A percentile compares a stretch with the other conserved stretches of the same genome.
phyloP scores from a whole-genome alignment of 1,139 yeast genomes.

The Lodderomyces pseudojiufengensis region DNA sequence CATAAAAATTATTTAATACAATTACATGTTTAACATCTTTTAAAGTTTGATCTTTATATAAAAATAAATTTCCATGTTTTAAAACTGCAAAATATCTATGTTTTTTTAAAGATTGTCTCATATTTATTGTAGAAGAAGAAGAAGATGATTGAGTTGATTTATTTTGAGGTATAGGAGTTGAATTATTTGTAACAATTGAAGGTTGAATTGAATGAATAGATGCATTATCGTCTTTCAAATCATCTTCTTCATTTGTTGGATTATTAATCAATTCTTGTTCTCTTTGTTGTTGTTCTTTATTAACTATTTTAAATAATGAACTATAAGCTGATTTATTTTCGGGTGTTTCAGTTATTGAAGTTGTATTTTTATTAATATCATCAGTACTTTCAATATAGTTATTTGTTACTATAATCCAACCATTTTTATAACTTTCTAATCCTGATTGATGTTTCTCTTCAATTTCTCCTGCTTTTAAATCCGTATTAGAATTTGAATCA shows the following conservation, averaged over 20 bases:
- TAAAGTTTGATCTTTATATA: conserved; percentile 67
- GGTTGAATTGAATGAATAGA: conserved; percentile 3
- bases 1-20: conserved; percentile 65
- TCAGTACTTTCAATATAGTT: conserved; percentile 57
- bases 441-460: conserved; percentile 61
- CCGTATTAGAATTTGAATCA: conserved; percentile 13
- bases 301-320: conserved; percentile 54
- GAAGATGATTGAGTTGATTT: conserved; percentile 3
- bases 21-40: conserved; percentile 75
- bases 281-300: conserved; percentile 6
- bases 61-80: conserved; percentile 81
- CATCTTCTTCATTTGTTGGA: conserved; percentile 2
- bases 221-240: background rate
- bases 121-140: too few species aligned
- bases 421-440: conserved; percentile 61
- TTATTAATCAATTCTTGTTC: conserved; percentile 10
- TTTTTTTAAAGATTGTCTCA: conserved; percentile 34
- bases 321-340: conserved; percentile 56
- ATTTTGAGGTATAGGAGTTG: conserved; percentile 7
- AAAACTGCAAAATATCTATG: conserved; percentile 65
- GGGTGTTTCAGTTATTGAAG: conserved; percentile 33
- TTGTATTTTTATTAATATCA: conserved; percentile 32
- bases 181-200: conserved; percentile 2
- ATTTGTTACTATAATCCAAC: conserved; percentile 82
- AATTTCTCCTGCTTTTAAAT: conserved; percentile 55